phyloP scores from a whole-genome alignment of 1,284 basidiomycete genomes.

The Blastosporella zonata region DNA sequence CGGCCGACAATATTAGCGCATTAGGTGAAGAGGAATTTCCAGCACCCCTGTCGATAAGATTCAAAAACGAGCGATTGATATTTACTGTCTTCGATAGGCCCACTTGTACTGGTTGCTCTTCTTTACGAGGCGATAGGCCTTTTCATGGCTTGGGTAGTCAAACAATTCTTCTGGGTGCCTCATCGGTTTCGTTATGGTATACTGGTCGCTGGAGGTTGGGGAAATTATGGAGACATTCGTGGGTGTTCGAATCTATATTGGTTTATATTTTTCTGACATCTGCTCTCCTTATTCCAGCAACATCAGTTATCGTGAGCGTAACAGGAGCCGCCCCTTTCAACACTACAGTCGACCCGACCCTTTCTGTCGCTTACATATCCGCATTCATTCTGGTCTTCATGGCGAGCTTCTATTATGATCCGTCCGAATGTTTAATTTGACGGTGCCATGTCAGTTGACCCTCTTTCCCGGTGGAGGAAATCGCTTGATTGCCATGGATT shows the following conservation, averaged over 20 bases:
- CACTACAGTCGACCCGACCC: constrained; percentile 32
- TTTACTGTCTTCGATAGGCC: constrained; percentile 36
- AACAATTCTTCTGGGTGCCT: constrained; percentile 75
- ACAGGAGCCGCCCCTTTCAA: constrained; percentile 36
- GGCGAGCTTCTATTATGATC: constrained; percentile 20
- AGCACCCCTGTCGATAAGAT: not conserved
- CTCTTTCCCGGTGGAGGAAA: constrained; percentile 61
- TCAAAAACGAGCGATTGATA: constrained; percentile 2
- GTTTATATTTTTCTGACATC: not conserved
- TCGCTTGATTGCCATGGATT: constrained; percentile 55
- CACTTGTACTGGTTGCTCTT: constrained; percentile 50
- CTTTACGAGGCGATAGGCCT: constrained; percentile 55
- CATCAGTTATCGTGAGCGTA: constrained; percentile 45
- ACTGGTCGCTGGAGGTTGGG: constrained; percentile 61
- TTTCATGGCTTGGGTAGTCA: constrained; percentile 52
- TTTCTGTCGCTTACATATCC: constrained; percentile 68
- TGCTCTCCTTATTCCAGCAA: constrained; percentile 39
- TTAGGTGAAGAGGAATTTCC: constrained; percentile 44
- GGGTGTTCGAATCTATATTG: constrained; percentile 29
- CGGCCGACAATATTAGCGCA: constrained; percentile 56
- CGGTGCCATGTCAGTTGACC: constrained; percentile 41
- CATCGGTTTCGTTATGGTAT: constrained; percentile 67
- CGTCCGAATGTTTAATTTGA: not conserved
- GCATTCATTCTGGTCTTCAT: constrained; percentile 39
- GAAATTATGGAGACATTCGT: constrained; percentile 69